phyloP scores from a whole-genome alignment of 129 eudicot species.

The Pulicaria dysenterica region DNA sequence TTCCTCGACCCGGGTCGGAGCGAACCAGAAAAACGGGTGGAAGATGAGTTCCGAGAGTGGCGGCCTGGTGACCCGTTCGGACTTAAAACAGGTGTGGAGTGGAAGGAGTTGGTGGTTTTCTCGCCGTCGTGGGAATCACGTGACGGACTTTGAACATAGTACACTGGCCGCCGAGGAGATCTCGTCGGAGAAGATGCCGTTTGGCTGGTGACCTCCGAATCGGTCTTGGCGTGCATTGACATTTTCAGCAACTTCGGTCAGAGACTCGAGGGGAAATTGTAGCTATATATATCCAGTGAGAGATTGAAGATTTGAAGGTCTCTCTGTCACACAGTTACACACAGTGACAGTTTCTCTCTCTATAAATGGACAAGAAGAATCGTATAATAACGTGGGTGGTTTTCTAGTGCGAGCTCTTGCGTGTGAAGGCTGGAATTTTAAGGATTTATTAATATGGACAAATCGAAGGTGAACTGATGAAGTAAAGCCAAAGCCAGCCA shows the following conservation, averaged over 20 bases:
- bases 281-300: neutral
- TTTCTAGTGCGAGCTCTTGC: constrained; percentile 30
- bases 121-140: constrained; percentile 99
- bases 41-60: constrained; percentile 91
- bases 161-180: constrained; percentile 75
- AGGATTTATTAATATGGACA: constrained; percentile 18
- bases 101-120: constrained; percentile 91
- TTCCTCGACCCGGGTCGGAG: constrained; percentile 84
- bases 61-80: constrained; percentile 99
- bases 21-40: constrained; percentile 95
- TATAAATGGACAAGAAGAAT: constrained; percentile 14
- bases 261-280: neutral
- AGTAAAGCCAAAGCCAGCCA: neutral
- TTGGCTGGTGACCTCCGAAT: constrained; percentile 93
- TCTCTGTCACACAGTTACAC: neutral
- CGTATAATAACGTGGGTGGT: constrained; percentile 25
- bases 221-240: constrained; percentile 90
- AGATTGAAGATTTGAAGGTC: constrained; percentile 24
- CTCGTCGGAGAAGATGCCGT: constrained; percentile 88
- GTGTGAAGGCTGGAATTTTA: constrained; percentile 36
- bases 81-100: constrained; percentile 91
- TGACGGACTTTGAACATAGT: constrained; percentile 95
- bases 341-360: constrained; percentile 15
- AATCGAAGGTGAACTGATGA: neutral
- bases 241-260: constrained; percentile 21